Evolutionary conservation across 2,329 filamentous ascomycete species (phyloP).

Genomic region (Botrytis porri): DNA sequence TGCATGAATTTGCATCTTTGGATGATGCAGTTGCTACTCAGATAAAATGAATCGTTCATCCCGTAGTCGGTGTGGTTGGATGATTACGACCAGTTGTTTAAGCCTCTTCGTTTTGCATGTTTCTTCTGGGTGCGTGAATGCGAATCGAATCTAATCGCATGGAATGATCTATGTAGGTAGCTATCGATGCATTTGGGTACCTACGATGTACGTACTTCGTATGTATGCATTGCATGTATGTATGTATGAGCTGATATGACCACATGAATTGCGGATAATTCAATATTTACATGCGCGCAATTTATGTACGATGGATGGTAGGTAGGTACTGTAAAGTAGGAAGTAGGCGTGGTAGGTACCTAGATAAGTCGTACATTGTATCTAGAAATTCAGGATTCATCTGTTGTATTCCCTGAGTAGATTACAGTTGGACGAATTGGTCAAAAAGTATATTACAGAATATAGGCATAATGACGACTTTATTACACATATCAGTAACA

Average conservation of each 20-base stretch:
- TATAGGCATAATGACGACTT: background rate
- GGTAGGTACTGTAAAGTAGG: background rate
- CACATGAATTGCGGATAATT: slow-evolving; percentile 6
- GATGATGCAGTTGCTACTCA: background rate
- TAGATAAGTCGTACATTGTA: background rate
- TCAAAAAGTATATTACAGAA: no score
- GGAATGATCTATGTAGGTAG: slow-evolving; percentile 1
- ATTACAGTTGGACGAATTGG: background rate
- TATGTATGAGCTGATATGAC: background rate
- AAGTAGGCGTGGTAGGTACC: no score
- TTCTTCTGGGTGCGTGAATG: background rate
- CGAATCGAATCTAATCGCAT: background rate
- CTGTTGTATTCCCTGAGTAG: background rate
- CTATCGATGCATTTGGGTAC: background rate
- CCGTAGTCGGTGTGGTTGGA: background rate
- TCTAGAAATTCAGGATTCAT: background rate
- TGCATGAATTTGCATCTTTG: background rate
- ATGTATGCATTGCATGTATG: background rate
- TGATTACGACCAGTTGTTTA: background rate
- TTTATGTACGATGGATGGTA: background rate
- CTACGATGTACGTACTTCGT: background rate
- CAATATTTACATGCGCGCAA: slow-evolving; percentile 7
- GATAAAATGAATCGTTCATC: background rate
- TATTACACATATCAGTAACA: background rate
- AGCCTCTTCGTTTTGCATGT: background rate